Evolutionary conservation across 140 eudicot genomes (phyloP), one percentile per base, ranked within the genome.

Genomic region (Senecio squalidus): DNA sequence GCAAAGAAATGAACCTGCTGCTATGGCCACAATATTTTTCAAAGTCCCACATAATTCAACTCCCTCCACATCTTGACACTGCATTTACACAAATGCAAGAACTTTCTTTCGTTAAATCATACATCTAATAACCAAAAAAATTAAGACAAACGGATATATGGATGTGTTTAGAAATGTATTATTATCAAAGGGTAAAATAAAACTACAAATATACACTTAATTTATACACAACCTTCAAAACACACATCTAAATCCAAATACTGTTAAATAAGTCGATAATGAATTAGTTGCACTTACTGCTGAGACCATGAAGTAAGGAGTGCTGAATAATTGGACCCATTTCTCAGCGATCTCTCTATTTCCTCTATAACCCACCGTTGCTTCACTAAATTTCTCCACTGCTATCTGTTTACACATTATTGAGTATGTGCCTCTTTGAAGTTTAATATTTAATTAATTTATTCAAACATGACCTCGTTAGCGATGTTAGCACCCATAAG

Each of bases 401-500:
- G 95, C 99, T 69, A 92, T 92, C 99, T 92, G 86, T 76, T 61
- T 38, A 62, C 18, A 62, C n/a, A 45, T 55, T 16, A 30, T 46
- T 72, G 62, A 58, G 18, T 16, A 40, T 21, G 24, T 25, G 17
- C 25, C 22, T 28, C 40, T 28, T 50, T 26, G 2, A 69, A 26
- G 27, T 20, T 60, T 15, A 27, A 26, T 46, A 40, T 51, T 64
- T 22, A 0, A 21, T 49, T 38, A 43, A 13, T 45, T 24, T 24
- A 47, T 25, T 18, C 28, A 23, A 49, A 64, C 33, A 31, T 58
- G 63, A 92, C 99, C 94, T 92, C 99, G 27, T 84, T 85, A 33
- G 99, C 99, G 28, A 92, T 92, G 77, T 92, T 88, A 58, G 99
- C 99, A 36, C 99, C 99, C 99, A 92, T 92, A 45, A 92, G 74